These are phyloP conservation scores for Xylariaceae sp. DNA, from an alignment of 2,329 filamentous ascomycete genomes.

Conservation along the genomic window DNA sequence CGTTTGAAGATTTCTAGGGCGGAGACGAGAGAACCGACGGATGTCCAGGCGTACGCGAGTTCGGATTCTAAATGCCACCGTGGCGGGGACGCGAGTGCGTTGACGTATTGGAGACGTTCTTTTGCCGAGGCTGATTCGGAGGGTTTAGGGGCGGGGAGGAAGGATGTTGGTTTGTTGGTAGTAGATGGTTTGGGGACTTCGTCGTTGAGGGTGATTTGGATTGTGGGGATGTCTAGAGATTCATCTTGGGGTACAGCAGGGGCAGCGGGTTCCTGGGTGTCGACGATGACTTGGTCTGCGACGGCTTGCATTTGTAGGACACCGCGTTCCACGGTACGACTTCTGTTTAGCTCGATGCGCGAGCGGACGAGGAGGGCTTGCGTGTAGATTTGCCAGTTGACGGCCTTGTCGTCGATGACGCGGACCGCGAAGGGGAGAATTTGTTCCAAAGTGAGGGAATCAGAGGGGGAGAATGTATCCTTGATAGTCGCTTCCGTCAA, in stretches of 20 bases:
- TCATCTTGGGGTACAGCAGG: no score
- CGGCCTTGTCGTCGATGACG: slow-evolving; percentile 80
- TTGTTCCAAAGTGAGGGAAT: slow-evolving; percentile 87
- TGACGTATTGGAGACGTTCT: slow-evolving; percentile 76
- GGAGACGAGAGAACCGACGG: slow-evolving; percentile 78
- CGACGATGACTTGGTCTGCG: slow-evolving; percentile 89
- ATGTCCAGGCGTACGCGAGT: slow-evolving; percentile 86
- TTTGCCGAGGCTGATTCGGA: slow-evolving; percentile 72
- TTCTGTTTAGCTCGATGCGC: slow-evolving; percentile 80
- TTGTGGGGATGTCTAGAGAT: slow-evolving; percentile 38
- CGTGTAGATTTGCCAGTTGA: slow-evolving; percentile 97
- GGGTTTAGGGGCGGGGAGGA: slow-evolving; percentile 70
- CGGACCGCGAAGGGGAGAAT: slow-evolving; percentile 85
- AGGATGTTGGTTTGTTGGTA: slow-evolving; percentile 59
- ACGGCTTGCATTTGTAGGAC: slow-evolving; percentile 91
- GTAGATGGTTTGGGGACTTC: slow-evolving; percentile 9
- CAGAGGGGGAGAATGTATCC: slow-evolving; percentile 76
- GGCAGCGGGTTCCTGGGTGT: slow-evolving; percentile 50
- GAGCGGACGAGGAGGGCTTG: slow-evolving; percentile 86
- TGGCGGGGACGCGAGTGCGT: slow-evolving; percentile 76
- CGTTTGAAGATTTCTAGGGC: slow-evolving; percentile 95
- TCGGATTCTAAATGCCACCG: slow-evolving; percentile 94
- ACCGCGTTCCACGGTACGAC: slow-evolving; percentile 81
- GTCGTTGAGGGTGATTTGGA: slow-evolving; percentile 40
- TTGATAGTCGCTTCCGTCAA: slow-evolving; percentile 83